Evolutionary conservation across 352 stramenopile species (phyloP).

Genomic region (Discostella stelligera): DNA sequence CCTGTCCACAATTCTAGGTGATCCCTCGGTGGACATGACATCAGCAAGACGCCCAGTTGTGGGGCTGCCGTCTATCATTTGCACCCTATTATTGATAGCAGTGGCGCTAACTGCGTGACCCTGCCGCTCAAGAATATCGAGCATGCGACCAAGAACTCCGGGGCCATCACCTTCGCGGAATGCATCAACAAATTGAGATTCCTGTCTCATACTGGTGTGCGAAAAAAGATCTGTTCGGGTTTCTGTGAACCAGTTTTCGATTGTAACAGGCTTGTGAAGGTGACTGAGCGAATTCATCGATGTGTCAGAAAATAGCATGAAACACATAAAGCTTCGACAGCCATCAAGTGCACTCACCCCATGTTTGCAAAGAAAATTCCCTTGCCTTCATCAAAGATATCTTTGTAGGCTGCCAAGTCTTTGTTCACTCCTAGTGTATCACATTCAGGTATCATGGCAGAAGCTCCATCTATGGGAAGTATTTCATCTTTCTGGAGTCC

Average conservation of each 20-base stretch:
- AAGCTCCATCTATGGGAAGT: conserved; percentile 54
- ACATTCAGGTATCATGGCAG: conserved; percentile 41
- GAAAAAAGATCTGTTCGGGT: conserved; percentile 65
- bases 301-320: too few species aligned
- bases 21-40: conserved; percentile 44
- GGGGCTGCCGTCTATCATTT: conserved; percentile 57
- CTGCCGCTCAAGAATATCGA: conserved; percentile 54
- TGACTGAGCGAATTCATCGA: conserved; percentile 25
- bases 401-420: conserved; percentile 36
- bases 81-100: conserved; percentile 35
- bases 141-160: conserved; percentile 61
- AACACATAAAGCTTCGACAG: too few species aligned
- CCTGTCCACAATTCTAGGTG: conserved; percentile 47
- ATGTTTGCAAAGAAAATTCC: conserved; percentile 48
- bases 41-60: conserved; percentile 46
- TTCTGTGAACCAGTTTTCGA: conserved; percentile 57
- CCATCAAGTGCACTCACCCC: conserved; percentile 28
- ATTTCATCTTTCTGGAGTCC: conserved; percentile 47
- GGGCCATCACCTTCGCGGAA: conserved; percentile 55
- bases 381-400: conserved; percentile 62
- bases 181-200: conserved; percentile 59
- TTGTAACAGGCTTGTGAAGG: conserved; percentile 67
- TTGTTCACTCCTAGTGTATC: conserved; percentile 61
- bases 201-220: conserved; percentile 63
- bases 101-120: conserved; percentile 49